Evolutionary conservation across 2,329 filamentous ascomycete genomes (phyloP), one percentile per base, ranked within the genome.

Genomic region (Pseudogymnoascus sp.): DNA sequence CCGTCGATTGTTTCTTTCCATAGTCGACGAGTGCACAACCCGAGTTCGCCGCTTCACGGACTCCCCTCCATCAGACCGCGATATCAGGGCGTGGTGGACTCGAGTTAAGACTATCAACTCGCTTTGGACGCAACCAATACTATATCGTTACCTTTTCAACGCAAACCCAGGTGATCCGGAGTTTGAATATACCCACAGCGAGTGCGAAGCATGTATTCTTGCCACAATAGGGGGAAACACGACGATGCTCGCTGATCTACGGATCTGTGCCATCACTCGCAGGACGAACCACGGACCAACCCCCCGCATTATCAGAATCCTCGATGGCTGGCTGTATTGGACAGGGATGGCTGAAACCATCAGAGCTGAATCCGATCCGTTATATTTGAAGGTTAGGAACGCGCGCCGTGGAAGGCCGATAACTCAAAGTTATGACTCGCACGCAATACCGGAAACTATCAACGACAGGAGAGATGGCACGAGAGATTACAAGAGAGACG

Each of bases 201-300:
- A 74, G 12, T 86, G 83, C 65, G 79, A 83, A 67, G 82, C 81
- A 1, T 86, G 83, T 65, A 78, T 82, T 28, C 69, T 85, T 11
- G 75, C 80, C 1, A 73, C 75, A 2, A 68, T 86, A 0, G 82
- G 82, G 1, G 78, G 78, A 0, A 74, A 75, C 33, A 70, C 68
- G 4, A 69, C 74, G 14, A 66, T 77, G 1, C 70, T 86, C 2
- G 69, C 73, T 5, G 80, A 82, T 66, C 67, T 86, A 33, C 71
- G 78, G 28, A 77, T 79, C 2, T 12, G 49, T 14, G 71, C 74
- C 41, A 67, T 83, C 14, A 60, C 35, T 23, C 28, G 37, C 23
- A 61, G 37, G 23, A 41, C 16, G 14, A 60, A 38, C 38, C 31
- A 60, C 38, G 18, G 35, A 3, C 16, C 28, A 16, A 14, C 5